Percentiles rank a stretch among this genome's conserved stretches.
These are phyloP conservation scores for Colletotrichum eleusines DNA, from an alignment of 2,329 filamentous ascomycete species.

Conservation along the genomic window DNA sequence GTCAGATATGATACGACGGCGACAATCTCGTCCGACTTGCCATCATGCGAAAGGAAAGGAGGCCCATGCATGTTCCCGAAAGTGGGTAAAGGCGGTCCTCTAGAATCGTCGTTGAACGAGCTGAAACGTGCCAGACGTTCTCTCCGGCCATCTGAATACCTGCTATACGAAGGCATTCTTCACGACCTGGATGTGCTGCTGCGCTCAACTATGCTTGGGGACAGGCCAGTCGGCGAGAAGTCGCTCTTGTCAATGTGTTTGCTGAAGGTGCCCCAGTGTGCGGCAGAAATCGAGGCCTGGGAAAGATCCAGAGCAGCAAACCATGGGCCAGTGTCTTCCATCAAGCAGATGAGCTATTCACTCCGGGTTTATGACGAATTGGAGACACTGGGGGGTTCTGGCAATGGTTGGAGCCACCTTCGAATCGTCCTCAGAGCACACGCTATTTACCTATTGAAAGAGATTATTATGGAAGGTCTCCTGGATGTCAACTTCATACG, in stretches of 20 bases:
- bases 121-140: conserved; percentile 32
- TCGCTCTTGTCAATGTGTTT: conserved; percentile 64
- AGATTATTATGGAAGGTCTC: conserved; percentile 57
- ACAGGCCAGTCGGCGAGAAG: conserved; percentile 40
- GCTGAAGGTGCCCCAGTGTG: conserved; percentile 60
- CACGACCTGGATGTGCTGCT: conserved; percentile 49
- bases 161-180: conserved; percentile 52
- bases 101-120: conserved; percentile 5
- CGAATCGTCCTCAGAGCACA: conserved; percentile 60
- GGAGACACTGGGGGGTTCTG: conserved; percentile 56
- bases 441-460: conserved; percentile 56
- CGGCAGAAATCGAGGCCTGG: conserved; percentile 58
- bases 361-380: conserved; percentile 62
- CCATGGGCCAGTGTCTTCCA: conserved; percentile 51
- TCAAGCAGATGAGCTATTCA: conserved; percentile 55
- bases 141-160: conserved; percentile 45
- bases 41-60: neutral
- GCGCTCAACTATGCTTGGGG: conserved; percentile 43
- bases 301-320: conserved; percentile 54
- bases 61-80: neutral
- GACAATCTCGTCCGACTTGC: neutral
- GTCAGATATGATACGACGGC: conserved; percentile 1
- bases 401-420: conserved; percentile 60
- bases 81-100: neutral
- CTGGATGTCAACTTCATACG: conserved; percentile 56